phyloP scores from a whole-genome alignment of 306 rosid species.

The Canavalia gladiata region DNA sequence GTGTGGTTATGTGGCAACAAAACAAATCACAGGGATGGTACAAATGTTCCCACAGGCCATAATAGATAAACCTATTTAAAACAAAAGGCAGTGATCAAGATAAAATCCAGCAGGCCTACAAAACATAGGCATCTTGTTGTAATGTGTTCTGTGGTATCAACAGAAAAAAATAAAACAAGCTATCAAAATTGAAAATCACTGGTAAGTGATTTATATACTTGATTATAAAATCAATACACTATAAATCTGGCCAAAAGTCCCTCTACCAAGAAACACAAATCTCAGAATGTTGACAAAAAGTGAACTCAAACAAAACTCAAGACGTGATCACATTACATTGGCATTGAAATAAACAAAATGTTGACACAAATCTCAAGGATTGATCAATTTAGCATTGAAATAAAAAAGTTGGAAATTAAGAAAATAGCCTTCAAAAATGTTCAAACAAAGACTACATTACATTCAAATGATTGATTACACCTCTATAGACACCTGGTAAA shows the following conservation, averaged over 20 bases:
- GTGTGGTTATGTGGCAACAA: not conserved
- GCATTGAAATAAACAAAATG: not conserved
- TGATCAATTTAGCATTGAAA: not conserved
- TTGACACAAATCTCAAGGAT: too few species aligned
- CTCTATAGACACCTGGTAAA: not conserved
- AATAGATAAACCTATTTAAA: not conserved
- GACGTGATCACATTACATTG: too few species aligned
- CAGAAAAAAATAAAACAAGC: not conserved
- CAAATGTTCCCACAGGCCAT: not conserved
- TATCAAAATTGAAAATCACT: not conserved
- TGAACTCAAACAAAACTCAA: not conserved
- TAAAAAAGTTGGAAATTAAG: not conserved
- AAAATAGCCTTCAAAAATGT: not conserved
- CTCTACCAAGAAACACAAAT: not conserved
- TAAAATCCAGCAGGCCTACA: not conserved
- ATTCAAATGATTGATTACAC: not conserved
- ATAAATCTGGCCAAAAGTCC: not conserved
- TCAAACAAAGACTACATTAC: not conserved
- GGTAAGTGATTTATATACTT: not conserved
- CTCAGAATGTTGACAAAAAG: not conserved
- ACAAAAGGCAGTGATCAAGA: not conserved
- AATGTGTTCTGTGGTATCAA: not conserved
- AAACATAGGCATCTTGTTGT: not conserved
- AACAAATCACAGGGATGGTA: not conserved
- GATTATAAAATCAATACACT: not conserved